Conservation (phyloP, 1,284 basidiomycete genomes). For the Ceratobasidium sp. region DNA sequence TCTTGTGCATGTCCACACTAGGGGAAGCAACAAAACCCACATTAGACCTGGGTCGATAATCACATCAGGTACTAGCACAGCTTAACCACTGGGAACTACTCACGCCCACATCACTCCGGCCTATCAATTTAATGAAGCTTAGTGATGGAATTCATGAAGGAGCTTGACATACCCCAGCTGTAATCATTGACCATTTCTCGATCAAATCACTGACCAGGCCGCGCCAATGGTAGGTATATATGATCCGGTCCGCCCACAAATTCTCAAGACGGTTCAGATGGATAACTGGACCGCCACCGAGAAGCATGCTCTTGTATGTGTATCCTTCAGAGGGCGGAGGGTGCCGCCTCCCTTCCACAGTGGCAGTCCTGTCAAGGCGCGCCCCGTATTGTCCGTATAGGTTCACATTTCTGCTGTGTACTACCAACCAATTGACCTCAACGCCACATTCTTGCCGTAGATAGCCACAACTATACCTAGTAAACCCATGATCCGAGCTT, state of each 20-base stretch:
- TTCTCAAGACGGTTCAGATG: constrained; percentile 24
- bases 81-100: background rate
- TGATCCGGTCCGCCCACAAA: constrained; percentile 25
- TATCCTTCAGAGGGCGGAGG: constrained; percentile 1
- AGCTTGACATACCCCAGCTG: constrained; percentile 17
- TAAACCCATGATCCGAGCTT: constrained; percentile 18
- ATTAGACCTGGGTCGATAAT: constrained; percentile 17
- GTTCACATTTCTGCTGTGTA: constrained; percentile 33
- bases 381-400: constrained; percentile 22
- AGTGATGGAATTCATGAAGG: background rate
- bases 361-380: constrained; percentile 9
- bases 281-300: constrained; percentile 1
- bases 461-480: constrained; percentile 1
- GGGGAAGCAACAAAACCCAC: constrained; percentile 19
- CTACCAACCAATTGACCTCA: background rate
- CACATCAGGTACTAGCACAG: background rate
- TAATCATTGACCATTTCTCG: constrained; percentile 25
- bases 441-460: too few species aligned
- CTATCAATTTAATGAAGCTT: background rate
- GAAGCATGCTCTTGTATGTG: background rate
- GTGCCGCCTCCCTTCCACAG: constrained; percentile 7
- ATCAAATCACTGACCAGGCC: constrained; percentile 14
- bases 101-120: constrained; percentile 40
- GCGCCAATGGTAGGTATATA: constrained; percentile 35
- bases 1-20: constrained; percentile 3